A percentile compares a stretch with the other conserved stretches of the same genome.
Evolutionary conservation across 768 basidiomycete species (phyloP).

Genomic region (Phlegmacium glaucopus): DNA sequence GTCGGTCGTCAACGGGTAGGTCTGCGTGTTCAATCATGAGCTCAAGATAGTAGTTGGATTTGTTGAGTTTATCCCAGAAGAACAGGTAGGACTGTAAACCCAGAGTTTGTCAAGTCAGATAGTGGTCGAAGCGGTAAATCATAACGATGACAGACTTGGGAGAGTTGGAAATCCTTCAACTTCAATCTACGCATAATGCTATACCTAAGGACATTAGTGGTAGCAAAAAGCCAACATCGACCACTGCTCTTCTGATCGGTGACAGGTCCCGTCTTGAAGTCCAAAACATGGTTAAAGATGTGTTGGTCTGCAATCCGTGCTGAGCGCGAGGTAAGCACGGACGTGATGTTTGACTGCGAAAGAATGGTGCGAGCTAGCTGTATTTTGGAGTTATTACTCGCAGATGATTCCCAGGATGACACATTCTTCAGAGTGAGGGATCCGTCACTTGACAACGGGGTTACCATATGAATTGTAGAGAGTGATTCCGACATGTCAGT

Average conservation of each 20-base stretch:
- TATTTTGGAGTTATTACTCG: constrained; percentile 53
- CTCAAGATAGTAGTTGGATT: constrained; percentile 91
- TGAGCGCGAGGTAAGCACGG: constrained; percentile 59
- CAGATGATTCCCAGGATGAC: constrained; percentile 63
- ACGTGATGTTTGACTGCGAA: constrained; percentile 61
- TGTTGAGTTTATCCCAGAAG: constrained; percentile 97
- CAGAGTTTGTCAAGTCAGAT: constrained; percentile 2
- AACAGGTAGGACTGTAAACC: constrained; percentile 72
- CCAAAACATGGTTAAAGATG: constrained; percentile 80
- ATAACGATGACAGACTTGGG: constrained; percentile 52
- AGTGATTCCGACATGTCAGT: constrained; percentile 25
- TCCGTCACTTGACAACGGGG: constrained; percentile 55
- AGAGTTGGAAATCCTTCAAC: constrained; percentile 86
- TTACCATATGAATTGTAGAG: constrained; percentile 28
- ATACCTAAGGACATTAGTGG: constrained; percentile 83
- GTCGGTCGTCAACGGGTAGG: constrained; percentile 76
- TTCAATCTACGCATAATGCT: constrained; percentile 83
- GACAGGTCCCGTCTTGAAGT: constrained; percentile 78
- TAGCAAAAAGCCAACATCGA: constrained; percentile 94
- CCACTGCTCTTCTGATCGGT: constrained; percentile 88
- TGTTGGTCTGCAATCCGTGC: constrained; percentile 63
- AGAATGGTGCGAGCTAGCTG: constrained; percentile 77
- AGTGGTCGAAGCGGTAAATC: not conserved
- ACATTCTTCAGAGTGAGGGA: constrained; percentile 57
- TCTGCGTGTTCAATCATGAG: constrained; percentile 79